These are phyloP conservation scores for Brassica cretica DNA, from an alignment of 345 rosid species.

Conservation along the genomic window DNA sequence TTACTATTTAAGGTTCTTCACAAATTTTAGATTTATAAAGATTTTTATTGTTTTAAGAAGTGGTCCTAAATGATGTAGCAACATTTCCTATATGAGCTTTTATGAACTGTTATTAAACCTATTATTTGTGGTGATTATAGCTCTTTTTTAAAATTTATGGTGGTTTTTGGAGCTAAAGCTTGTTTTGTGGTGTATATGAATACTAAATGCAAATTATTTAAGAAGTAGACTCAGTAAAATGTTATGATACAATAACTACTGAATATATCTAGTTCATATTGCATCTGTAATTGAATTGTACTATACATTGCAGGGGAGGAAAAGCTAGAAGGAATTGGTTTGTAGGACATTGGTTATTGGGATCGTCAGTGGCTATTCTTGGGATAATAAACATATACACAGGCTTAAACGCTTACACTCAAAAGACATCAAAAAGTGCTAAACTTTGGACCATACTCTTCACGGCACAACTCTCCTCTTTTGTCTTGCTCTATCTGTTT, in stretches of 20 bases:
- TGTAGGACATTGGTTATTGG: constrained; percentile 75
- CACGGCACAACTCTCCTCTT: constrained; percentile 63
- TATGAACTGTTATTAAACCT: not conserved
- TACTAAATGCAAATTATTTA: not conserved
- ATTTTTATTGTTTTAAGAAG: not conserved
- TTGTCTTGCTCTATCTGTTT: constrained; percentile 71
- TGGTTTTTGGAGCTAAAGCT: not conserved
- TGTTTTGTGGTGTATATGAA: not conserved
- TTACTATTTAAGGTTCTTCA: not conserved
- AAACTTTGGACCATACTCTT: constrained; percentile 65
- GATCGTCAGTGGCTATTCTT: constrained; percentile 55
- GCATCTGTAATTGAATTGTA: not conserved
- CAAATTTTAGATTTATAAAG: not conserved
- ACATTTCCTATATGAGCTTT: not conserved
- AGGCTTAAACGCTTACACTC: constrained; percentile 69
- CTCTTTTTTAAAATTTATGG: not conserved
- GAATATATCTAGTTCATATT: not conserved
- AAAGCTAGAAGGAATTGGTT: constrained; percentile 72
- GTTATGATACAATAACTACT: not conserved
- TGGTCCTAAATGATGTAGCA: not conserved
- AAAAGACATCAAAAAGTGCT: constrained; percentile 52
- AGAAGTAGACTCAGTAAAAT: not conserved
- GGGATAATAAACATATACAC: constrained; percentile 83
- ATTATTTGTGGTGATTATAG: not conserved
- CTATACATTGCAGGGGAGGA: constrained; percentile 52